Base-by-base conservation (phyloP, 371 early-diverging fungal genomes). In the Mitosporidium daphniae region DNA sequence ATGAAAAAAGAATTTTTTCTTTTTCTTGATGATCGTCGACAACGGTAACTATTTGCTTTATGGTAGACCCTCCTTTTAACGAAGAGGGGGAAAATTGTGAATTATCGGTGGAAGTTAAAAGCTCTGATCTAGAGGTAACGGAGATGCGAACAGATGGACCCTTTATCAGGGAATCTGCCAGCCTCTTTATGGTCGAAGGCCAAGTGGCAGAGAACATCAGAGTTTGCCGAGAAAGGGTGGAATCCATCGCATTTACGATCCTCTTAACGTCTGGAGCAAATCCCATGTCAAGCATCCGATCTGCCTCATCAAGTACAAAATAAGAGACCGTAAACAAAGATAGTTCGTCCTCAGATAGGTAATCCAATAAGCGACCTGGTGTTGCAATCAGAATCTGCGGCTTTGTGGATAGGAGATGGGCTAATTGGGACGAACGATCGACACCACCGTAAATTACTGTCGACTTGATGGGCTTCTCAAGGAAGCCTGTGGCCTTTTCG, bases 231-330 rank as follows among this genome's bases (percentile, higher is more conserved):
- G 57, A 45, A 28, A 36, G 29, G 15, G 22, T 24, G 0, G 40
- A 17, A 8, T 25, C 30, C 38, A 32, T 29, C 16, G 48, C 39
- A 30, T 67, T 55, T 10, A 69, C 47, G 27, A 73, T 74, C 15
- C 55, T 52, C 22, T 67, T 59, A 34, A 94, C 60, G 18, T 68
- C 82, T 24, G 65, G 69, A 31, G 75, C 78, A 35, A 93, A 91
- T 2, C 89, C 94, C 2, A 70, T 50, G 36, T 89, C 94, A 32
- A 93, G 47, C 40, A 93, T 55, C 9, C 86, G 61, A 56, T 97
- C 98, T 8, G 86, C 86, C 50, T 97, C 98, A 45, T 94, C 95
- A 27, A 97, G 49, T 4, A 97, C 74, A 23, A 93, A 35, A 64
- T 73, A 82, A 16, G 55, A 48, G 17, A 77, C 45, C 25, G 62